A percentile compares a stretch with the other conserved stretches of the same genome.
Conservation (phyloP, 805 yeast species). For the Zygosaccharomyces kombuchaensis region DNA sequence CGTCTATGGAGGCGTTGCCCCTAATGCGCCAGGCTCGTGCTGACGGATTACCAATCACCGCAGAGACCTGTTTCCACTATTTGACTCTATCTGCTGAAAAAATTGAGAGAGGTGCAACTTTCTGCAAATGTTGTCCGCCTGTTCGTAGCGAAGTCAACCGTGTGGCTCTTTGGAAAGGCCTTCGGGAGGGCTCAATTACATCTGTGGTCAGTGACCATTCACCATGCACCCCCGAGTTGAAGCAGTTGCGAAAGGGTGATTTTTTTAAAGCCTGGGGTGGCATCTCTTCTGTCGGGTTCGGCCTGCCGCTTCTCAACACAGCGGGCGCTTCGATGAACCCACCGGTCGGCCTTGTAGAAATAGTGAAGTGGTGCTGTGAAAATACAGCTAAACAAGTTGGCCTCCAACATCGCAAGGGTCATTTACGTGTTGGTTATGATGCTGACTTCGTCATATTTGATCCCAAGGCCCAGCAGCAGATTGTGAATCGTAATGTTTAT, state of each 20-base stretch:
- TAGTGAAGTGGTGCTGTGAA: constrained; percentile 72
- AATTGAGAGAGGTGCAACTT: constrained; percentile 73
- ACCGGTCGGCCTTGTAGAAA: constrained; percentile 53
- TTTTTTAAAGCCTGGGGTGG: constrained; percentile 97
- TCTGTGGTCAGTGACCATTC: constrained; percentile 95
- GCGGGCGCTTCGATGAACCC: constrained; percentile 54
- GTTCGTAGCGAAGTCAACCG: constrained; percentile 74
- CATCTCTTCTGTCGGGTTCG: constrained; percentile 87
- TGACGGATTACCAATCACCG: constrained; percentile 59
- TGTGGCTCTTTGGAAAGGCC: constrained; percentile 70
- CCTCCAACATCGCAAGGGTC: constrained; percentile 65
- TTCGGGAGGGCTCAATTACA: constrained; percentile 58
- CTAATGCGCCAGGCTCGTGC: constrained; percentile 60
- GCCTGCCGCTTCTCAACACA: constrained; percentile 76
- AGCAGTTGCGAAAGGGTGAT: constrained; percentile 77
- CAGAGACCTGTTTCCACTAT: constrained; percentile 94
- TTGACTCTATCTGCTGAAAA: constrained; percentile 71
- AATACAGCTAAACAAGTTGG: constrained; percentile 89
- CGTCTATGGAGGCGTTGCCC: constrained; percentile 81
- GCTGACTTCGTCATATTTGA: constrained; percentile 88
- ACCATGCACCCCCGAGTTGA: constrained; percentile 90
- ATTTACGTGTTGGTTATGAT: constrained; percentile 67
- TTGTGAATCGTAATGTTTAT: constrained; percentile 51
- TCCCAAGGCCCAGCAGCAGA: constrained; percentile 46
- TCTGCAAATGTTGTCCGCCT: constrained; percentile 94